Conservation (phyloP, 2,329 filamentous ascomycete species). For the Pseudogymnoascus sp. region DNA sequence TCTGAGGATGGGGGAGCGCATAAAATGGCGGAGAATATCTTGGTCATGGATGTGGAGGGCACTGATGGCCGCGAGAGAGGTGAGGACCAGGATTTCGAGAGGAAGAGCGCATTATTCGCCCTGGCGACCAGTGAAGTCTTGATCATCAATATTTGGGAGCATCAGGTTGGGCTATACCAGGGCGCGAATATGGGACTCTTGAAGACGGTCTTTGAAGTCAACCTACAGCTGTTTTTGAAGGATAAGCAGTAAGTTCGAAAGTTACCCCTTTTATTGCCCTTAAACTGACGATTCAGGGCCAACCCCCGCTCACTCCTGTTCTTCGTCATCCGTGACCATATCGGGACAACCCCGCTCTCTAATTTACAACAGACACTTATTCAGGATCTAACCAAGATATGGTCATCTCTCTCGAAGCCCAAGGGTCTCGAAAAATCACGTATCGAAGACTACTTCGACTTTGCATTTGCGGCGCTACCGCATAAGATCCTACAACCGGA, state of each 20-base stretch:
- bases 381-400: constrained; percentile 85
- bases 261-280: constrained; percentile 13
- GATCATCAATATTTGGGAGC: constrained; percentile 99
- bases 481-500: constrained; percentile 96
- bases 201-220: constrained; percentile 99
- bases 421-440: constrained; percentile 76
- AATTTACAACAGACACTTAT: constrained; percentile 87
- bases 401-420: constrained; percentile 88
- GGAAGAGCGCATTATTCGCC: constrained; percentile 95
- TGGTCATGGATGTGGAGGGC: constrained; percentile 99
- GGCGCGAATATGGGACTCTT: constrained; percentile 97
- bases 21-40: constrained; percentile 90
- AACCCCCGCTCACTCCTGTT: constrained; percentile 87
- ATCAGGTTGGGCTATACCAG: constrained; percentile 95
- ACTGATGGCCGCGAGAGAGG: constrained; percentile 93
- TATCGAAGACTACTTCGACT: constrained; percentile 98
- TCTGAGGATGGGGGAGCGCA: constrained; percentile 40
- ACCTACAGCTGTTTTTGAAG: constrained; percentile 92
- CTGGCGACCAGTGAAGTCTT: constrained; percentile 95
- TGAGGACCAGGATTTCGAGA: constrained; percentile 97
- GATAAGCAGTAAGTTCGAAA: constrained; percentile 66
- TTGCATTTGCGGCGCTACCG: constrained; percentile 88
- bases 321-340: constrained; percentile 96
- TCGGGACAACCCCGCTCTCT: constrained; percentile 80
- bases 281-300: constrained; percentile 46